Percentiles rank a stretch among this genome's conserved stretches.
Evolutionary conservation across 169 alveolate species (phyloP).

Genomic region (Gregarina niphandrodes): DNA sequence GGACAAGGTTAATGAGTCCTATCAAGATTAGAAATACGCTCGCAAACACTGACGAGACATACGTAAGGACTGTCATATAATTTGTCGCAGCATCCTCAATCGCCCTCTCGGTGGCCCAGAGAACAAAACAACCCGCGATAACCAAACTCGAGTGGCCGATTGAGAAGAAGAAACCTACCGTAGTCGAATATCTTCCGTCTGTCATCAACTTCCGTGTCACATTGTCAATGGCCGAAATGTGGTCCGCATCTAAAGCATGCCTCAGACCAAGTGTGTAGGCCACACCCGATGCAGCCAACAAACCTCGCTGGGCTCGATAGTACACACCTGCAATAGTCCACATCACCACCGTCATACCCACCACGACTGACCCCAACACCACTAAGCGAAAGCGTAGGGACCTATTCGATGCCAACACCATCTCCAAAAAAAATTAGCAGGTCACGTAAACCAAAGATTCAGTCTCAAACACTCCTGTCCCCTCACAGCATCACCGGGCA

Average conservation of each 20-base stretch:
- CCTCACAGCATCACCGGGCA: background rate
- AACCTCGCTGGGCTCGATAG: no score
- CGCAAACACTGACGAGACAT: no score
- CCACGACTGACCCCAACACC: no score
- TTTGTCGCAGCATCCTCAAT: no score
- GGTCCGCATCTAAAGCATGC: constrained; percentile 13
- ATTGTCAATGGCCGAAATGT: constrained; percentile 13
- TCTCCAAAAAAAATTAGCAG: background rate
- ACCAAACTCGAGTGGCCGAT: constrained; percentile 12
- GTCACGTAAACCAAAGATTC: background rate
- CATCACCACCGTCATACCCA: background rate
- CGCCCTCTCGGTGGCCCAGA: no score
- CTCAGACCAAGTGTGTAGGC: constrained; percentile 2
- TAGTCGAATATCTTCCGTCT: background rate
- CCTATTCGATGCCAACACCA: background rate
- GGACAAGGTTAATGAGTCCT: no score
- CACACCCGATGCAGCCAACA: no score
- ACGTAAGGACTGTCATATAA: no score
- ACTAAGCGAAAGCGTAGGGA: background rate
- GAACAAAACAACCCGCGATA: no score
- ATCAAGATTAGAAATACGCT: no score
- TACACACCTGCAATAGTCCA: no score
- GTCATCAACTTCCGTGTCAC: constrained; percentile 2
- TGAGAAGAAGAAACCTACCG: constrained; percentile 10
- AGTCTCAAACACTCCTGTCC: no score